Conservation (phyloP, 2,329 filamentous ascomycete species). For the Hypoxylon sp. region DNA sequence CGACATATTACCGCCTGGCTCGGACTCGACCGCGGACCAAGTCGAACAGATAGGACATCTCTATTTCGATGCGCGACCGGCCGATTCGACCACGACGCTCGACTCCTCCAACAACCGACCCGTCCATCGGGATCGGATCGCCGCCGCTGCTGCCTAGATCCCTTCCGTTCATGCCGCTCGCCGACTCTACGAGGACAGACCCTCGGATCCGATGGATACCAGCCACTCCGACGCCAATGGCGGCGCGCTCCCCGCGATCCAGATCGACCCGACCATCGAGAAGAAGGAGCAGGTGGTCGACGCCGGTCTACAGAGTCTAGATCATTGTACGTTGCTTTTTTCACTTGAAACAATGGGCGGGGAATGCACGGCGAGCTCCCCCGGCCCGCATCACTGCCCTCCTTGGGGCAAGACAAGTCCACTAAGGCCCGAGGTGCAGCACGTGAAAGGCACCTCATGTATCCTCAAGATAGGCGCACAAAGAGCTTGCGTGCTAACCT, state of each 20-base stretch:
- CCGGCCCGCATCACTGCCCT: neutral
- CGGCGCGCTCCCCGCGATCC: slow-evolving; percentile 13
- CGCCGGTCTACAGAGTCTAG: slow-evolving; percentile 80
- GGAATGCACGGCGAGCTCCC: neutral
- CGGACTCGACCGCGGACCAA: slow-evolving; percentile 9
- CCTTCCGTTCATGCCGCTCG: slow-evolving; percentile 33
- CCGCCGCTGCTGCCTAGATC: slow-evolving; percentile 31
- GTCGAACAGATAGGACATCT: neutral
- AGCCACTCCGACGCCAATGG: slow-evolving; percentile 40
- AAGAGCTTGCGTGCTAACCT: slow-evolving; percentile 9
- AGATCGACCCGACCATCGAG: slow-evolving; percentile 21
- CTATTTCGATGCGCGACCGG: slow-evolving; percentile 39
- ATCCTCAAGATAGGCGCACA: no score
- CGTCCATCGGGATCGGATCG: slow-evolving; percentile 33
- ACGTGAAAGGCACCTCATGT: slow-evolving; percentile 6
- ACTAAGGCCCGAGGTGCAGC: neutral
- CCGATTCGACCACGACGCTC: slow-evolving; percentile 6
- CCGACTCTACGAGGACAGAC: slow-evolving; percentile 23
- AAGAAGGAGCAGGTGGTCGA: slow-evolving; percentile 56
- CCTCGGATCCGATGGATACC: slow-evolving; percentile 45
- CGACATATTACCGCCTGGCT: neutral
- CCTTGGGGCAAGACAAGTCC: neutral
- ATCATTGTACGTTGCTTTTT: slow-evolving; percentile 69
- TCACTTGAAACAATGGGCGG: neutral
- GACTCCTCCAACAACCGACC: slow-evolving; percentile 21